Evolutionary conservation across 2,329 filamentous ascomycete species (phyloP), one percentile per base, ranked within the genome.

Genomic region (Dendryphion nanum): DNA sequence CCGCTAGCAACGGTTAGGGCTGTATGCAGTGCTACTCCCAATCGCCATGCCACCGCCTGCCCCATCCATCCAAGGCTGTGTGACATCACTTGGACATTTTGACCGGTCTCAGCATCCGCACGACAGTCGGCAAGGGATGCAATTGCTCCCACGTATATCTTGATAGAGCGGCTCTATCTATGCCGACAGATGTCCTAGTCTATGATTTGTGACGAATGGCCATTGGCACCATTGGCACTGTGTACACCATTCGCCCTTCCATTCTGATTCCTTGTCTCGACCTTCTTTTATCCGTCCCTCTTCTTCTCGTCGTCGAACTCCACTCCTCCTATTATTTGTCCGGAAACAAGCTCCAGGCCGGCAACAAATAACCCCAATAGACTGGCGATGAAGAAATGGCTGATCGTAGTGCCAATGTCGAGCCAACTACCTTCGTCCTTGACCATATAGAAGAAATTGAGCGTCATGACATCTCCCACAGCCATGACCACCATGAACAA

Each of bases 401-500:
- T 95, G 50, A 98, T 98, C 3, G 89, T 96, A 18, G 89, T 95
- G 20, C 93, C 93, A 61, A 98, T 98, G 62, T 98, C 93, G 42
- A 98, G 70, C 93, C 93, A 98, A 16, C 86, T 93, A 0, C 93
- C 93, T 63, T 98, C 93, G 53, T 98, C 93, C 57, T 86, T 86
- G 31, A 98, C 93, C 55, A 95, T 88, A 82, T 88, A 98, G 70
- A 98, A 98, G 73, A 98, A 98, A 56, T 93, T 88, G 36, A 98
- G 75, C 3, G 93, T 97, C 62, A 97, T 76, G 34, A 95, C 81
- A 61, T 98, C 93, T 44, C 86, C 90, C 35, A 94, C 80, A 1
- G 41, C 86, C 81, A 96, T 95, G 35, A 95, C 89, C 3, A 67
- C 51, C 85, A 96, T 96, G 69, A 97, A 96, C 4, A 98, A 72